Base-by-base conservation (phyloP, 83 land plant genomes). In the Isoetes engelmannii region DNA sequence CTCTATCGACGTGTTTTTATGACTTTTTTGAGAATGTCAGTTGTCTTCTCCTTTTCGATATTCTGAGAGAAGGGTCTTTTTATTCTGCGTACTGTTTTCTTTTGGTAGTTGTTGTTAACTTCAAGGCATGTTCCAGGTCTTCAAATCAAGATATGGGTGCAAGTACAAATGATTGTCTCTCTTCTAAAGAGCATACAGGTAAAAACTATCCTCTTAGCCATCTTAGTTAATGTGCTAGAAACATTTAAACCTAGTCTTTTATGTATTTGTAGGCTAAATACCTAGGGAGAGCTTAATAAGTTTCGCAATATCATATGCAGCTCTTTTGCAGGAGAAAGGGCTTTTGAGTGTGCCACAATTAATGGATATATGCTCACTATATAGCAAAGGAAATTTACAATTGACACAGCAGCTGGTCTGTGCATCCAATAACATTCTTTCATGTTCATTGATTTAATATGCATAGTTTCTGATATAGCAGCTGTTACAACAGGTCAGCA, bases 311-410 rank as follows among this genome's bases (percentile, higher is more conserved):
- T 67, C 20, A 45, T 63, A 47, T 76, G 72, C 80, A 91, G 97
- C 78, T 67, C 69, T 85, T 55, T 77, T 90, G 84, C 86, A 84
- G 82, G 87, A 84, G 68, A 84, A 81, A 78, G 82, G 69, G 68
- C 58, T 88, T 51, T 75, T 95, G 15, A 87, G 88, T 71, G 69
- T 95, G 61, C 91, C 99, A n/a, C 91, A 91, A 71, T 74, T 95
- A 74, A 65, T 95, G 70, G 97, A 95, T 72, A 75, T 95, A 20
- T 88, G 87, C 76, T 93, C 97, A 18, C 84, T 95, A 49, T 95
- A 88, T 79, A 89, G 85, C 47, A 90, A 82, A 70, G 97, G 89
- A 48, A 95, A 95, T 81, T 80, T 70, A 58, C 87, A 88, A 68
- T 59, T 91, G 73, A 86, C 91, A 5, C 78, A 67, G 60, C 55